Conservation (phyloP, 306 rosid species). For the Rosa lucieae region DNA sequence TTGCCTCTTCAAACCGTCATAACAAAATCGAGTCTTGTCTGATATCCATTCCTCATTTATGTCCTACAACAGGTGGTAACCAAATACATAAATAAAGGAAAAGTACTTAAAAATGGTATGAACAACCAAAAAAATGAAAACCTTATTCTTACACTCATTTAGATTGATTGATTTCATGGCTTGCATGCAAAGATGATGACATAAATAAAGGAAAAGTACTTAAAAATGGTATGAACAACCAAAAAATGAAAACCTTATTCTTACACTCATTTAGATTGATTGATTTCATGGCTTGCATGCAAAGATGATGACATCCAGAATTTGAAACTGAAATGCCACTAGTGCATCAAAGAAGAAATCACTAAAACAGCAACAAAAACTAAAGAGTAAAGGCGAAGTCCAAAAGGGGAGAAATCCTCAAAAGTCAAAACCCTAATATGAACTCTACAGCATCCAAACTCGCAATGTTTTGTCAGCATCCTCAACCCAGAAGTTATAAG, state of each 20-base stretch:
- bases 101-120: neutral
- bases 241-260: neutral
- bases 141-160: neutral
- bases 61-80: constrained; percentile 53
- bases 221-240: neutral
- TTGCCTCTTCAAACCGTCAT: constrained; percentile 99
- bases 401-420: neutral
- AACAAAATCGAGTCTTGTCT: constrained; percentile 95
- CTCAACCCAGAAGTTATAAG: neutral
- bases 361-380: neutral
- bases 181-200: neutral
- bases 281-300: neutral
- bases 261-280: neutral
- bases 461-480: neutral
- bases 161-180: neutral
- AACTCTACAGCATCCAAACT: neutral
- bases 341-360: neutral
- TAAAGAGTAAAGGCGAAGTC: neutral
- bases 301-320: neutral
- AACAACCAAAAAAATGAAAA: neutral
- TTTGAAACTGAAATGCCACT: neutral
- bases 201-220: neutral
- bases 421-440: neutral
- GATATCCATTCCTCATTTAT: constrained; percentile 99
- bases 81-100: neutral